These are phyloP conservation scores for Termitomyces sp. DNA, from an alignment of 768 basidiomycete genomes.

Conservation along the genomic window DNA sequence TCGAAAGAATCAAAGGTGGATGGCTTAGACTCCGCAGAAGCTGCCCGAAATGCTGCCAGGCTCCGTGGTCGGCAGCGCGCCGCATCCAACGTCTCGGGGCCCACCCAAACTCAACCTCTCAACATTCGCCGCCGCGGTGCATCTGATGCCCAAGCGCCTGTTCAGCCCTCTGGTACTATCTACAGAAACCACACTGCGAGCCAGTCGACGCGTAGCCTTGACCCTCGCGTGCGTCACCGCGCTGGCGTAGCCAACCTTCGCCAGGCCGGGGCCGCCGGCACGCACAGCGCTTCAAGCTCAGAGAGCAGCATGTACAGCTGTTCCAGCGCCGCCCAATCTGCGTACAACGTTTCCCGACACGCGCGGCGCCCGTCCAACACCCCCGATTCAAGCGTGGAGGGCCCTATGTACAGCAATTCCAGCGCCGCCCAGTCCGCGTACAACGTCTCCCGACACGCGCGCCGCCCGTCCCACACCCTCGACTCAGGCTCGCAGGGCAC, in stretches of 20 bases:
- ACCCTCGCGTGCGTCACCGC: conserved; percentile 4
- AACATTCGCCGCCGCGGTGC: conserved; percentile 2
- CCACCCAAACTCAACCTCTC: neutral
- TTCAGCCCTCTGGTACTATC: neutral
- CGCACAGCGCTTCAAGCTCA: neutral
- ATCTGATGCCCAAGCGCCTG: neutral
- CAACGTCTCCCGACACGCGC: neutral
- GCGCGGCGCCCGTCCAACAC: neutral
- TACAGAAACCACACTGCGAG: conserved; percentile 4
- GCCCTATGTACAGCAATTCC: conserved; percentile 1
- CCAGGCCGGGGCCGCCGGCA: too few species aligned
- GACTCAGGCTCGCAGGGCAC: neutral
- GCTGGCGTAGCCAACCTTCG: neutral
- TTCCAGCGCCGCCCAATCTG: conserved; percentile 1
- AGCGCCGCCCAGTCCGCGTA: neutral
- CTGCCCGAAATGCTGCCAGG: neutral
- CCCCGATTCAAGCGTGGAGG: neutral
- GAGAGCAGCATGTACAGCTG: conserved; percentile 1
- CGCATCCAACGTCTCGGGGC: neutral
- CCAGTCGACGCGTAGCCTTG: conserved; percentile 10
- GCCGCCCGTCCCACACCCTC: neutral
- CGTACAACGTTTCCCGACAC: neutral
- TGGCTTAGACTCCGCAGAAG: neutral
- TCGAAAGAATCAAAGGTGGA: neutral
- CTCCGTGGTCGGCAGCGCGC: neutral